Base-by-base conservation (phyloP, 495 filamentous ascomycete genomes). In the Aspergillus panamensis region DNA sequence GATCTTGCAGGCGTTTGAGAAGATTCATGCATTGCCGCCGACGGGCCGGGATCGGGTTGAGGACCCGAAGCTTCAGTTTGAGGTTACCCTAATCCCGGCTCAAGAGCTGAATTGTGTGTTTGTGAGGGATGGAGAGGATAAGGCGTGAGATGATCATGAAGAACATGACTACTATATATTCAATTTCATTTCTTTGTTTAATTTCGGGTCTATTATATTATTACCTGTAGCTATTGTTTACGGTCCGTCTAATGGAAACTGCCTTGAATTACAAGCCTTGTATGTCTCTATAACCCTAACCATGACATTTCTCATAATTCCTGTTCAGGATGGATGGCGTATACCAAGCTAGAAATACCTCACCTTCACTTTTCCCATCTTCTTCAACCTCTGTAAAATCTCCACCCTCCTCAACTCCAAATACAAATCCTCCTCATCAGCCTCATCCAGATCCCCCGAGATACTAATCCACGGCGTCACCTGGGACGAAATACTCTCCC, bases 1-100 rank as follows among this genome's bases (percentile, higher is more conserved):
- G 21, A 72, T 89, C 20, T 56, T 87, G 57, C 87, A 88, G 72
- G 77, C 73, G 47, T 88, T 85, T 67, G 77, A 82, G 42, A 59
- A 69, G 44, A 70, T 88, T 43, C 69, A 68, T 53, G 70, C 69
- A 7, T 13, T 73, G 33, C 71, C 73, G 19, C 64, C 64, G 16
- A 62, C 45, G 40, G 74, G 73, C 1, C 66, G 70, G 55, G 63
- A 71, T 48, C 35, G 35, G 12, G 72, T 75, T 42, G 69, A 73
- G 50, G 72, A 77, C 61, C 73, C 73, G 7, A 52, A 55, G 25
- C 33, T 77, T 57, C 50, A 57, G 40, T 76, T 72, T 53, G 74
- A 77, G 61, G 69, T 77, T 39, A 76, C 73, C 2, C 53, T 77
- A 0, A 74, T 69, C 54, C 74, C 74, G 3, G 74, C 68, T 32